Conservation (phyloP, 345 rosid genomes). For the Citrus glauca region DNA sequence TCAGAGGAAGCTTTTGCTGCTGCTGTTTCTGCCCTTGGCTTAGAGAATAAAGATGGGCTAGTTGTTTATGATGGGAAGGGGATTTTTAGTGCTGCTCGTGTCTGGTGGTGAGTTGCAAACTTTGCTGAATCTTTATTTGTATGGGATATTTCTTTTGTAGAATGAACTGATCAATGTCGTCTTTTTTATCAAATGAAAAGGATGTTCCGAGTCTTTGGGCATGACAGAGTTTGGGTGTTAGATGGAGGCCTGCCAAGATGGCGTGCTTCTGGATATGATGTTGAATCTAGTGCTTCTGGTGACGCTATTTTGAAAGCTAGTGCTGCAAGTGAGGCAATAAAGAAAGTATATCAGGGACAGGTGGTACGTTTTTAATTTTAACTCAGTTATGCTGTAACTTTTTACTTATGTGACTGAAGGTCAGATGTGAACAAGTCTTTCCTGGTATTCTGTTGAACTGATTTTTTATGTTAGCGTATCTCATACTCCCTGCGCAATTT, state of each 20-base stretch:
- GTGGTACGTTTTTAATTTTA: slow-evolving; percentile 40
- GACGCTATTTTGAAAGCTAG: slow-evolving; percentile 93
- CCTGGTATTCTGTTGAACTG: neutral
- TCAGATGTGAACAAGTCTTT: neutral
- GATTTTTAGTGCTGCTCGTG: slow-evolving; percentile 97
- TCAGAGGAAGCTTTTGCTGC: slow-evolving; percentile 97
- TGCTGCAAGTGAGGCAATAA: slow-evolving; percentile 96
- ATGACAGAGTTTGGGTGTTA: slow-evolving; percentile 85
- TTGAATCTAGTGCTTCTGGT: slow-evolving; percentile 96
- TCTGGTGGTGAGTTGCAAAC: slow-evolving; percentile 80
- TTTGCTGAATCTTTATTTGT: neutral
- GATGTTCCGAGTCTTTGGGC: slow-evolving; percentile 98
- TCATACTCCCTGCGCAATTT: neutral
- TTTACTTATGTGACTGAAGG: neutral
- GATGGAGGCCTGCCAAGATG: slow-evolving; percentile 98
- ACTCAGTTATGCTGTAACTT: neutral
- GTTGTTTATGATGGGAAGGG: slow-evolving; percentile 99
- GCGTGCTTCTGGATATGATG: slow-evolving; percentile 97
- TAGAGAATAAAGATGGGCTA: slow-evolving; percentile 76
- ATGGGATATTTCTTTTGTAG: neutral
- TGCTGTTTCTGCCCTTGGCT: slow-evolving; percentile 93
- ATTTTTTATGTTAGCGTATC: neutral
- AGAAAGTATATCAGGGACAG: slow-evolving; percentile 88
- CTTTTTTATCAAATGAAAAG: slow-evolving; percentile 31
- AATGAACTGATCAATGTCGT: slow-evolving; percentile 9